Evolutionary conservation across 768 basidiomycete genomes (phyloP), one percentile per base, ranked within the genome.

Genomic region (Pholiota conissans): DNA sequence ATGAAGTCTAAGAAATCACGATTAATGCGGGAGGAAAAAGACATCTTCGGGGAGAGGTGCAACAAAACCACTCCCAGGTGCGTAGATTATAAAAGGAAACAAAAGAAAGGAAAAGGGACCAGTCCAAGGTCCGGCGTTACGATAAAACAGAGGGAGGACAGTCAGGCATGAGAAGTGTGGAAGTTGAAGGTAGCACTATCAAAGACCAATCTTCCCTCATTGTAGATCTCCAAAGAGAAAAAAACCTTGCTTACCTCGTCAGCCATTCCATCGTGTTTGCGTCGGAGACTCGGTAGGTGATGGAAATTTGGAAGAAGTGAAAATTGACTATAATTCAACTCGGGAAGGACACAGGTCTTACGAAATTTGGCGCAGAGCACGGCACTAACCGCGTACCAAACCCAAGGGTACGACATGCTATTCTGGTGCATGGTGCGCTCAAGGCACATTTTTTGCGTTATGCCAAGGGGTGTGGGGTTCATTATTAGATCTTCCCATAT

Each of bases 291-390:
- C 50, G 50, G 53, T 34, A 42, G 32, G 11, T 32, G 40, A 46
- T 45, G 53, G 18, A 28, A 42, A 54, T 54, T 42, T 54, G 27
- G 29, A 32, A 45, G 45, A 29, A 24, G 29, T 26, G 40, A 45
- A 54, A 30, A 20, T 54, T 54, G 50, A 37, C 26, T 54, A 50
- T 13, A 54, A 50, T 47, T 27, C 49, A 27, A 20, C 34, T 46
- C 28, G 4, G 22, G 32, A 54, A 54, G 53, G 53, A 46, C 14
- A 26, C 39, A 45, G 28, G 8, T 39, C 50, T 55, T 56, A 60
- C 64, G 63, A 66, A 62, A 63, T 56, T 63, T 66, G 61, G 65
- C 65, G 63, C 62, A 62, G 57, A 56, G 52, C 48, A 55, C 67
- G 69, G 69, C 64, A 66, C 45, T 30, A 34, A 35, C 64, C 67